These are phyloP conservation scores for Ceriops decandra DNA, from an alignment of 345 rosid genomes.

Conservation along the genomic window DNA sequence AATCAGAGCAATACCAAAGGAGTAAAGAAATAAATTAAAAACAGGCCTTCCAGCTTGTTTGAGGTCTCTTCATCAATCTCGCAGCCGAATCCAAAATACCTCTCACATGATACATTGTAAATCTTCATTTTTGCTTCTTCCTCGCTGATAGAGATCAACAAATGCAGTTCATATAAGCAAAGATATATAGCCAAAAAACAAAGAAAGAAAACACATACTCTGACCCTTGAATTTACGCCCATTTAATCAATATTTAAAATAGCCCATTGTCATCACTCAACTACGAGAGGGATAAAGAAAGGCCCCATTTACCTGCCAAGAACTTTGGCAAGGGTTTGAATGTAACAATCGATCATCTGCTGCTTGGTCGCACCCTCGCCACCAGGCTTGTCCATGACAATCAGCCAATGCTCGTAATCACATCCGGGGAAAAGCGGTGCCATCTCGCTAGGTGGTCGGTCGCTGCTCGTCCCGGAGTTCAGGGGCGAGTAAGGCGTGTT, in stretches of 20 bases:
- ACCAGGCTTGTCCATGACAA: conserved; percentile 91
- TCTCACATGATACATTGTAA: conserved; percentile 91
- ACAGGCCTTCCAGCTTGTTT: conserved; percentile 76
- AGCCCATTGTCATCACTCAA: no score
- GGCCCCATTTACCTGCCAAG: conserved; percentile 53
- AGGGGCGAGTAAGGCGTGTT: conserved; percentile 73
- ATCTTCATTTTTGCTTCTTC: conserved; percentile 91
- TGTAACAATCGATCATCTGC: conserved; percentile 88
- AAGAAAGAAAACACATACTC: neutral
- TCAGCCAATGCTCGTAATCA: conserved; percentile 95
- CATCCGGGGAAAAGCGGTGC: conserved; percentile 90
- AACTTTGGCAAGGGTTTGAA: conserved; percentile 75
- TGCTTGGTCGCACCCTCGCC: conserved; percentile 83
- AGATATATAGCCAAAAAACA: neutral
- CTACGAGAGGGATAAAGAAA: neutral
- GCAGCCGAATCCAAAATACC: conserved; percentile 92
- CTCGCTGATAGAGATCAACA: conserved; percentile 39
- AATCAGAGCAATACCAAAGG: neutral
- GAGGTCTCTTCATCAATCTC: conserved; percentile 98
- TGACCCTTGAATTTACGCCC: neutral
- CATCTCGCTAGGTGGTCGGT: conserved; percentile 94
- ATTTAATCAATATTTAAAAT: neutral
- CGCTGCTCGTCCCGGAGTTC: conserved; percentile 82
- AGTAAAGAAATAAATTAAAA: neutral
- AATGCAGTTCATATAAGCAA: neutral